phyloP scores from a whole-genome alignment of 768 basidiomycete genomes.

The Leccinum uliginosum region DNA sequence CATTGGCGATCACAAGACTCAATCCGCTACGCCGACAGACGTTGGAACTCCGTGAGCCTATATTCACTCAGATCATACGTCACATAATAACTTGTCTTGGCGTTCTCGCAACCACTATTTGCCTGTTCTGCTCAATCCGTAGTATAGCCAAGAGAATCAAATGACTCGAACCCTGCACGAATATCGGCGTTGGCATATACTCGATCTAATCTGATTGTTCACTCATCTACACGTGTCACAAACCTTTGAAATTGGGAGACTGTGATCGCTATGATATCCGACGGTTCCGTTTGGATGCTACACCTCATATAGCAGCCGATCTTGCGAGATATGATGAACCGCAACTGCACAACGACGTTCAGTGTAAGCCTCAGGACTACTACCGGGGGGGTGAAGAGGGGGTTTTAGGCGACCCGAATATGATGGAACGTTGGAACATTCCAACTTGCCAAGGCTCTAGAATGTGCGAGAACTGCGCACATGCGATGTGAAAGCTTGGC shows the following conservation, averaged over 20 bases:
- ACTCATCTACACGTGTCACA: not conserved
- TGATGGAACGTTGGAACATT: not conserved
- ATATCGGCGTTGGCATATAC: not conserved
- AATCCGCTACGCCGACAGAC: not conserved
- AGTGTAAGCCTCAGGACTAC: not conserved
- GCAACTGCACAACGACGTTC: too few species aligned
- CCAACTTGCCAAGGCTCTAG: not conserved
- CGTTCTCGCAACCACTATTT: not conserved
- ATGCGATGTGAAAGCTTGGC: not conserved
- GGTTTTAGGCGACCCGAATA: not conserved
- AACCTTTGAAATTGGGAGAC: not conserved
- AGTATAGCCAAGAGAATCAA: not conserved
- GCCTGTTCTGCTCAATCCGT: not conserved
- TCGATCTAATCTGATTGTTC: not conserved
- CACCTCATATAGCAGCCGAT: not conserved
- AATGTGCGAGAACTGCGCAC: not conserved
- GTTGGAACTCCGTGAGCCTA: not conserved
- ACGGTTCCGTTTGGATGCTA: too few species aligned
- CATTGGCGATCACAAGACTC: not conserved
- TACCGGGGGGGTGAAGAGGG: not conserved
- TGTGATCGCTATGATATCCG: too few species aligned
- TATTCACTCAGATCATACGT: not conserved
- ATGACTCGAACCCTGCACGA: not conserved
- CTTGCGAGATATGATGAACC: not conserved
- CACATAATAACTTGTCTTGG: not conserved